Evolutionary conservation across 768 basidiomycete genomes (phyloP), one percentile per base, ranked within the genome.

Genomic region (Pisolithus marmoratus): DNA sequence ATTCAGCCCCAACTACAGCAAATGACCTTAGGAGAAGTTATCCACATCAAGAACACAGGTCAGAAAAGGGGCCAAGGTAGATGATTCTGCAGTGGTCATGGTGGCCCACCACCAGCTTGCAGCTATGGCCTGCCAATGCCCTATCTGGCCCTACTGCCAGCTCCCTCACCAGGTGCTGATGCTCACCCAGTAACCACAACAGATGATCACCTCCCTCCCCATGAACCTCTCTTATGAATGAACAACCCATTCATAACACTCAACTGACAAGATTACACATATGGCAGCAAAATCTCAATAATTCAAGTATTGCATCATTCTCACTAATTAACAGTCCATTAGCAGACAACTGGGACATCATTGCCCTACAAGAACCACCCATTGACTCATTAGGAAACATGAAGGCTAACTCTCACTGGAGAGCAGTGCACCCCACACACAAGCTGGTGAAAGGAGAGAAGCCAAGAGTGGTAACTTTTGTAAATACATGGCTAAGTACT

Each of bases 231-330:
- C 22, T 5, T 19, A 41, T 41, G 38, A 41, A 2, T n/a, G 38
- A 41, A 29, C 27, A 29, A 29, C 3, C 11, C 29, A 40, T 19
- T 24, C 47, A 7, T 14, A 38, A 5, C 47, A 48, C 26, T 17
- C 34, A 1, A 24, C 20, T 20, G 17, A 8, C 19, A 22, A 19
- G n/a, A 6, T 45, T 67, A 9, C 37, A 58, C 0, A 63, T 69
- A 8, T 61, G 60, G 58, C 67, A 68, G 46, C 64, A 65, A 24
- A 71, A 70, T 31, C 11, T 65, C 2, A 57, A 58, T 51, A 65
- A 63, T 19, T 70, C 66, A 0, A n/a, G 22, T 3, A 51, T n/a
- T 0, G 57, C 63, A 0, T 8, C 7, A 29, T 29, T 29, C 27
- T 29, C 27, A 4, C 27, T 29, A 6, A 4, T 29, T 4, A 29